A percentile compares a stretch with the other conserved stretches of the same genome.
Conservation (phyloP, 2,329 filamentous ascomycete species). For the Cryphonectria carpinicola region DNA sequence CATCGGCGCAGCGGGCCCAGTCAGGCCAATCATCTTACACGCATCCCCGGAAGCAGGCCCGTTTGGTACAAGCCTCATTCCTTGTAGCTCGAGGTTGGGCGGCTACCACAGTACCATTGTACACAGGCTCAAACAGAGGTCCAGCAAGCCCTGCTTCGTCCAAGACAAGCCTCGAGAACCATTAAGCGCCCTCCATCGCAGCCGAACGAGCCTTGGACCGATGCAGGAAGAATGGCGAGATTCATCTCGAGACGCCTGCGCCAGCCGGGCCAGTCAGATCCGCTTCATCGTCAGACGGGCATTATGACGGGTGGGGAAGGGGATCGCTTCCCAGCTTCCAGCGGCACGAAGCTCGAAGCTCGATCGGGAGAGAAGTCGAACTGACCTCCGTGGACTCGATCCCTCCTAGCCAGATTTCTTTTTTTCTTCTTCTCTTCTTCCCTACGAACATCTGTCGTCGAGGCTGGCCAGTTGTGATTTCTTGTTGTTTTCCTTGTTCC, state of each 20-base stretch:
- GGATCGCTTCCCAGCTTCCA: slow-evolving; percentile 8
- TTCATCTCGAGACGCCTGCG: slow-evolving; percentile 25
- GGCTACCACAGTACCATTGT: not conserved
- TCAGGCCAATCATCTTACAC: slow-evolving; percentile 27
- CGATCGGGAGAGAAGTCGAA: not conserved
- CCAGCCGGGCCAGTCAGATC: slow-evolving; percentile 28
- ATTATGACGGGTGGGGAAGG: not conserved
- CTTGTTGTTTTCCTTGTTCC: slow-evolving; percentile 18
- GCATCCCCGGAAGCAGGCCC: not conserved
- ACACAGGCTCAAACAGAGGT: slow-evolving; percentile 2
- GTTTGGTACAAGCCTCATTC: not conserved
- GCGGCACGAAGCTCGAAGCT: slow-evolving; percentile 11
- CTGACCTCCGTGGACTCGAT: not conserved
- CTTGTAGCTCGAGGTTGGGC: slow-evolving; percentile 1
- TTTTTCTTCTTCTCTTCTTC: not conserved
- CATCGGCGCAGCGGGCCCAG: not conserved
- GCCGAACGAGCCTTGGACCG: slow-evolving; percentile 9
- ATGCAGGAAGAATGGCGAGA: slow-evolving; percentile 26
- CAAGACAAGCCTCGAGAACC: slow-evolving; percentile 1
- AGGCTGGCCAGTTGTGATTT: slow-evolving; percentile 5
- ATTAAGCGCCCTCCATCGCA: slow-evolving; percentile 27
- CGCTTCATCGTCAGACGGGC: slow-evolving; percentile 22
- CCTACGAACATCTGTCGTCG: not conserved
- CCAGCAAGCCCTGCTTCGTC: not conserved
- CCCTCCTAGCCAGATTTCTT: not conserved